Conservation (phyloP, 2,329 filamentous ascomycete genomes). For the Sphaerulina vaccinii region DNA sequence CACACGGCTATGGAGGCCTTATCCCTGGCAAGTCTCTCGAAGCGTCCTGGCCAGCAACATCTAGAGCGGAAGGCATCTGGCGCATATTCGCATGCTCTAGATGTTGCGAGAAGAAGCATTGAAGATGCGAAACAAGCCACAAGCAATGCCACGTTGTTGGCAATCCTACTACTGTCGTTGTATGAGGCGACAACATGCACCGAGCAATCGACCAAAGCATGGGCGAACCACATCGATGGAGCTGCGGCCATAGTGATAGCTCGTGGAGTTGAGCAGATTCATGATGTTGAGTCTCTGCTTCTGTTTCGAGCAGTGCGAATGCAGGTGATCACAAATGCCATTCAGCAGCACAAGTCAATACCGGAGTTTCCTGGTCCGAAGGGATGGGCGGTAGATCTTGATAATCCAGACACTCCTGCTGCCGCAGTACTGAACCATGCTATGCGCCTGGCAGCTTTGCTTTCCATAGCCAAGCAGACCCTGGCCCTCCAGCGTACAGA, state of each 20-base stretch:
- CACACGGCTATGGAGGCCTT: constrained; percentile 17
- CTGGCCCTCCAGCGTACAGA: neutral
- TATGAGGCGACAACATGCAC: constrained; percentile 13
- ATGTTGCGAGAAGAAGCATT: constrained; percentile 10
- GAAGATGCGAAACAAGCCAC: constrained; percentile 4
- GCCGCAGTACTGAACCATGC: constrained; percentile 1
- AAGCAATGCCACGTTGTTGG: constrained; percentile 10
- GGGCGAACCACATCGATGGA: constrained; percentile 18
- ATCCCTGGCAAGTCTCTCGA: constrained; percentile 10
- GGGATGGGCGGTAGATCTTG: constrained; percentile 9
- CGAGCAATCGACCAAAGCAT: constrained; percentile 11
- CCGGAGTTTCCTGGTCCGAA: constrained; percentile 9
- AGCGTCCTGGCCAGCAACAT: constrained; percentile 11
- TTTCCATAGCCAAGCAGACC: constrained; percentile 3
- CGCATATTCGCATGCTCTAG: constrained; percentile 9
- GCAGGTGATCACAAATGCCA: constrained; percentile 15
- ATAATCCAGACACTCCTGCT: constrained; percentile 1
- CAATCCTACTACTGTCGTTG: constrained; percentile 15
- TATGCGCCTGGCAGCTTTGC: constrained; percentile 2
- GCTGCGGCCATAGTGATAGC: constrained; percentile 14
- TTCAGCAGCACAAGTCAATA: constrained; percentile 11
- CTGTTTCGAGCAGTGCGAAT: constrained; percentile 15
- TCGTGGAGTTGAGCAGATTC: constrained; percentile 8
- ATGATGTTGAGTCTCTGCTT: constrained; percentile 6
- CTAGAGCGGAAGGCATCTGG: constrained; percentile 2